phyloP scores from a whole-genome alignment of 139 green algal genomes.

The Tetradesmus lagerheimii region DNA sequence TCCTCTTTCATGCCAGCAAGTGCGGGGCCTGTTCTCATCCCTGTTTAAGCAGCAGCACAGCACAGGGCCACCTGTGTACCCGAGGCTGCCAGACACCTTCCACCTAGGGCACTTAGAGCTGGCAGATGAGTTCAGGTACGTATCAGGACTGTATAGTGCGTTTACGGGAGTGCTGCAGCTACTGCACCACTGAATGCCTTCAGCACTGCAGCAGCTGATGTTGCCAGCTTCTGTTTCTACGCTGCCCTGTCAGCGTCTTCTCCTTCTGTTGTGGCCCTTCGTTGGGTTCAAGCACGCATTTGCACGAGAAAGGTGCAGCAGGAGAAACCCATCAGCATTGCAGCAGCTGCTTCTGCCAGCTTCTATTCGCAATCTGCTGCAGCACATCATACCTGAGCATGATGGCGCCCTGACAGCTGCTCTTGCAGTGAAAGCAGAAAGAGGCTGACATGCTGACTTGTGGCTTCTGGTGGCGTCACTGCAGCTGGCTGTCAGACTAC shows the following conservation, averaged over 20 bases:
- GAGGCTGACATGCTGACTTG: background rate
- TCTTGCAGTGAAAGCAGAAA: background rate
- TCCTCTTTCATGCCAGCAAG: background rate
- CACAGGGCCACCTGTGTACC: background rate
- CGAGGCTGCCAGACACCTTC: background rate
- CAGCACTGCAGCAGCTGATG: background rate
- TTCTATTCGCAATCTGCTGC: too few species aligned
- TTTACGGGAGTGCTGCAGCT: background rate
- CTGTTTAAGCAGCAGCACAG: background rate
- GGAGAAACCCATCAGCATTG: too few species aligned
- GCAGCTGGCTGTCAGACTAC: conserved; percentile 31
- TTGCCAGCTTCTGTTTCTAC: background rate
- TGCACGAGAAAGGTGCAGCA: too few species aligned
- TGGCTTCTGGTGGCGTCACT: background rate
- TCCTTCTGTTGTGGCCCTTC: too few species aligned
- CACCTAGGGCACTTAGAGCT: background rate
- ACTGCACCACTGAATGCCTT: background rate
- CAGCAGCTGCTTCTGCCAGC: too few species aligned
- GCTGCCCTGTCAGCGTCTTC: too few species aligned
- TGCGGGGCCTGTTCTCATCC: background rate
- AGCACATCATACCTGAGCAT: background rate
- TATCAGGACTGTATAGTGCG: too few species aligned
- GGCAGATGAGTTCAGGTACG: background rate
- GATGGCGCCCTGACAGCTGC: background rate
- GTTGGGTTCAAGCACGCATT: too few species aligned